phyloP scores from a whole-genome alignment of 169 alveolate species.

The Condylostoma magnum region DNA sequence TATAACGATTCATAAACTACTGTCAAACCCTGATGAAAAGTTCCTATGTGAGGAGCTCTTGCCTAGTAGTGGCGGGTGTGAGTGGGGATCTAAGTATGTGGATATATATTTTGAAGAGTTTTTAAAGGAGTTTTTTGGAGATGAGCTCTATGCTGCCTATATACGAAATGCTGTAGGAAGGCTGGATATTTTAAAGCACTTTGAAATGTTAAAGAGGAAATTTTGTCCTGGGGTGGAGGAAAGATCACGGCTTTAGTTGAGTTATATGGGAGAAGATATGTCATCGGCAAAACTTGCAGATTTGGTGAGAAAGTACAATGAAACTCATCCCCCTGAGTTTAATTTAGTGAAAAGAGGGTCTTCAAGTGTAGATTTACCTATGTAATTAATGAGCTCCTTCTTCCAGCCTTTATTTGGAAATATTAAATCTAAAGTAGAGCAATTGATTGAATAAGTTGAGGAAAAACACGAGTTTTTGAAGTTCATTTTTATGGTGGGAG shows the following conservation, averaged over 20 bases:
- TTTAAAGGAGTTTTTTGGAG: conserved; percentile 78
- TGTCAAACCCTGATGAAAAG: conserved; percentile 76
- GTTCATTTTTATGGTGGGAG: conserved; percentile 89
- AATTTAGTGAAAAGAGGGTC: conserved; percentile 76
- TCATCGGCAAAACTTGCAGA: conserved; percentile 57
- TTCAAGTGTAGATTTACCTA: conserved; percentile 76
- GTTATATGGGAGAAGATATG: conserved; percentile 80
- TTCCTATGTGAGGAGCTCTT: conserved; percentile 82
- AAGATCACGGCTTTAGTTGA: conserved; percentile 72
- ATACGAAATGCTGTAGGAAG: conserved; percentile 78
- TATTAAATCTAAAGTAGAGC: conserved; percentile 72
- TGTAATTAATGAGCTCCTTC: conserved; percentile 74
- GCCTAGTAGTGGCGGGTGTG: conserved; percentile 90
- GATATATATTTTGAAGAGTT: conserved; percentile 83
- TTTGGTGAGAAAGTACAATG: conserved; percentile 63
- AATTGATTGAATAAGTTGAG: conserved; percentile 64
- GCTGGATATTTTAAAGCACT: conserved; percentile 81
- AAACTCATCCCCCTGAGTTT: conserved; percentile 56
- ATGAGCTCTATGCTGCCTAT: conserved; percentile 63
- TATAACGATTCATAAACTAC: conserved; percentile 80
- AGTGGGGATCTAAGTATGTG: conserved; percentile 87
- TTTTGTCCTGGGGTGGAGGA: conserved; percentile 77
- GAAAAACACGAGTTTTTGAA: conserved; percentile 68
- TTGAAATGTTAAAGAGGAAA: conserved; percentile 82
- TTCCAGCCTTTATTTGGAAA: conserved; percentile 79